A percentile compares a stretch with the other conserved stretches of the same genome.
Evolutionary conservation across 352 stramenopile species (phyloP).

Genomic region (Aphanomyces stellatus): DNA sequence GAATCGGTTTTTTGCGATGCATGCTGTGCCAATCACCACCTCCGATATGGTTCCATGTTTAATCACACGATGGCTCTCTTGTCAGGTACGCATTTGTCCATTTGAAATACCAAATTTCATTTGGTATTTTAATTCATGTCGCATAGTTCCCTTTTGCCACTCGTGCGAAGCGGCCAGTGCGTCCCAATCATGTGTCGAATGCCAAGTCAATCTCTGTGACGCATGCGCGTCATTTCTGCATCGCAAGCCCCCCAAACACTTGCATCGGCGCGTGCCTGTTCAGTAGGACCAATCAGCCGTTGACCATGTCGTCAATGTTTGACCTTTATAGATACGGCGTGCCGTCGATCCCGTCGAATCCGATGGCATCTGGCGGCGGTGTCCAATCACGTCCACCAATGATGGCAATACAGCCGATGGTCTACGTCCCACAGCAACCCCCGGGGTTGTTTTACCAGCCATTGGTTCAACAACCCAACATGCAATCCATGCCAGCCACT

Average conservation of each 20-base stretch:
- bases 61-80: conserved; percentile 16
- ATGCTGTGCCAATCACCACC: conserved; percentile 1
- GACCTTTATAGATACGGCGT: no score
- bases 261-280: conserved; percentile 1
- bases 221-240: conserved; percentile 17
- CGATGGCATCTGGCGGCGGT: no score
- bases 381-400: no score
- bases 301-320: not conserved
- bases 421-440: no score
- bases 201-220: conserved; percentile 11
- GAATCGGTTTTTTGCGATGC: conserved; percentile 16
- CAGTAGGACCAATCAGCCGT: not conserved
- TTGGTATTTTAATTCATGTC: not conserved
- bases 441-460: no score
- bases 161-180: conserved; percentile 15
- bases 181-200: conserved; percentile 16
- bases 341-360: no score
- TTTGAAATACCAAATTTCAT: no score
- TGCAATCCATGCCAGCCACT: no score
- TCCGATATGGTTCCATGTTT: conserved; percentile 10
- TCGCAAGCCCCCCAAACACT: conserved; percentile 17
- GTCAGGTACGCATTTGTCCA: not conserved
- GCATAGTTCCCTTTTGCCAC: conserved; percentile 13
- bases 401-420: no score
- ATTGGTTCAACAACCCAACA: no score